These are phyloP conservation scores for Galerina sulciceps DNA, from an alignment of 768 basidiomycete genomes.

Conservation along the genomic window DNA sequence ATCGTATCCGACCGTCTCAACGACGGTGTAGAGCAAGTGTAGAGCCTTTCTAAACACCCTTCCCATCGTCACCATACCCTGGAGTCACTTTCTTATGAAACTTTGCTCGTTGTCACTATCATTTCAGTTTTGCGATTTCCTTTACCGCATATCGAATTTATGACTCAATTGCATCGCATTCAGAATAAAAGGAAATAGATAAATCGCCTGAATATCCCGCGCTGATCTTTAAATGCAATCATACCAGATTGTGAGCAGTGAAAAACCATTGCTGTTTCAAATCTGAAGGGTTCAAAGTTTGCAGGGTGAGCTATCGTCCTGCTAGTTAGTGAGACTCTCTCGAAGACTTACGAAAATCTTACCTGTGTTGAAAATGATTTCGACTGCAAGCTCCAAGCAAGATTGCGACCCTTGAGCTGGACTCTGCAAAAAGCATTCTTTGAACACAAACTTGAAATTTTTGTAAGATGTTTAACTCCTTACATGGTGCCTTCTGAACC, in stretches of 20 bases:
- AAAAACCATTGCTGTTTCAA: constrained; percentile 13
- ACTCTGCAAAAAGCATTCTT: background rate
- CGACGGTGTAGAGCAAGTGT: too few species aligned
- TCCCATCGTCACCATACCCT: too few species aligned
- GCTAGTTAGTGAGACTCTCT: too few species aligned
- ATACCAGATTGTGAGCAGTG: constrained; percentile 3
- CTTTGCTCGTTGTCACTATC: too few species aligned
- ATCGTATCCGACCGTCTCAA: too few species aligned
- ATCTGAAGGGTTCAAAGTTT: constrained; percentile 4
- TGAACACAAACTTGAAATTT: background rate
- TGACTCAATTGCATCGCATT: too few species aligned
- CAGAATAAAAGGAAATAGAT: too few species aligned
- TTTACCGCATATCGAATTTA: too few species aligned
- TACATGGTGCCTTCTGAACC: constrained; percentile 7
- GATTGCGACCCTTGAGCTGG: constrained; percentile 2
- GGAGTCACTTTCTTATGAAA: too few species aligned
- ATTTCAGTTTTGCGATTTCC: too few species aligned
- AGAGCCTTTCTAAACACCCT: too few species aligned
- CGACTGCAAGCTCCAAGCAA: constrained; percentile 11
- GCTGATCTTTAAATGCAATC: background rate
- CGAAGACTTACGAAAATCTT: background rate
- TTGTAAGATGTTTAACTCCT: background rate
- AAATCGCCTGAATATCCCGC: too few species aligned
- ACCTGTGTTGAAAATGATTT: constrained; percentile 9
- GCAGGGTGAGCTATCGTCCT: background rate